Percentiles rank a stretch among this genome's conserved stretches.
phyloP scores from a whole-genome alignment of 2,329 filamentous ascomycete genomes.

The Colletotrichum aenigma region DNA sequence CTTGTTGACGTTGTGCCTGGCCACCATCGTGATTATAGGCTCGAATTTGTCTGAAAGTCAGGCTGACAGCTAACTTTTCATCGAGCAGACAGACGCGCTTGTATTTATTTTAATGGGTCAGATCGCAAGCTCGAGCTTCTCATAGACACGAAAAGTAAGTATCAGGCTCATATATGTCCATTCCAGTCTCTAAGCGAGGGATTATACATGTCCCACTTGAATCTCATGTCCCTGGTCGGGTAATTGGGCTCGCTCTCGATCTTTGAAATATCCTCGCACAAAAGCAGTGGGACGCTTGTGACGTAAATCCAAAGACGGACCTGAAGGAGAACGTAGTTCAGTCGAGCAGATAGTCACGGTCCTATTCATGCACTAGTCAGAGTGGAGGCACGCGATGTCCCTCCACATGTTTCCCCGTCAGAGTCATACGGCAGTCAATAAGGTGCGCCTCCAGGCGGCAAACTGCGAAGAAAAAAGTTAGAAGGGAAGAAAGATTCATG shows the following conservation, averaged over 20 bases:
- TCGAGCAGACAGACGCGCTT: not conserved
- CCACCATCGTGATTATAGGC: not conserved
- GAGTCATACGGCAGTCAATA: too few species aligned
- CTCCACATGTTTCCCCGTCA: too few species aligned
- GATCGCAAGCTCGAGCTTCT: not conserved
- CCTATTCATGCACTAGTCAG: not conserved
- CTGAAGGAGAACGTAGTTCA: not conserved
- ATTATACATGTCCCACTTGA: not conserved
- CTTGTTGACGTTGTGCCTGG: not conserved
- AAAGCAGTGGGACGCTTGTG: not conserved
- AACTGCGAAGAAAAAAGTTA: too few species aligned
- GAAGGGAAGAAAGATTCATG: too few species aligned
- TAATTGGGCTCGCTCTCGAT: not conserved
- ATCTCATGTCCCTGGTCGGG: not conserved
- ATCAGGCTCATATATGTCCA: not conserved
- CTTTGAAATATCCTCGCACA: not conserved
- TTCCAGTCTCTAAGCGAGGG: not conserved
- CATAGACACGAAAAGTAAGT: not conserved
- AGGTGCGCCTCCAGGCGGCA: too few species aligned
- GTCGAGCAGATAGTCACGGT: not conserved
- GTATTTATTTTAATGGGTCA: too few species aligned
- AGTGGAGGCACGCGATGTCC: too few species aligned
- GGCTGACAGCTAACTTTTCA: not conserved
- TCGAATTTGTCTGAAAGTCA: not conserved
- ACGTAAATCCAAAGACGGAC: not conserved